Base-by-base conservation (phyloP, 345 rosid species). In the Pistacia vera region DNA sequence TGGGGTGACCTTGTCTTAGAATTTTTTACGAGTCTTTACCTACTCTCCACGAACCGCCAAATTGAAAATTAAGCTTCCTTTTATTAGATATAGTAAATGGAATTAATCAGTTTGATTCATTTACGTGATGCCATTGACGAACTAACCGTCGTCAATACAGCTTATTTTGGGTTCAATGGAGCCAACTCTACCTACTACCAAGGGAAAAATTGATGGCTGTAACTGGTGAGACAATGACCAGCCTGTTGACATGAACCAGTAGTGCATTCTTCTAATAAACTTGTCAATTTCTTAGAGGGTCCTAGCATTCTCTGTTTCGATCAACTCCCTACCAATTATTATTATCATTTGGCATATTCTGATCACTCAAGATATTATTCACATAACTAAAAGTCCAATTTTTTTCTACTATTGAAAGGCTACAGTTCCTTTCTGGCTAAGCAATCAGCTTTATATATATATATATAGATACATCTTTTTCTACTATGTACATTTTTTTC, bases 161-260 rank as follows among this genome's bases (percentile, higher is more conserved):
- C 51, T 18, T 2, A 35, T 54, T 56, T 57, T 59, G 16, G 65
- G 38, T 44, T 70, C 51, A 33, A 48, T 61, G 36, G 3, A 61
- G 48, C 68, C 33, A 62, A 48, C 76, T 33, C 35, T 51, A 73
- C 49, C 76, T 49, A 62, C 68, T 55, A 58, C 10, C 44, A 18
- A 25, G 11, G 44, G 75, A 33, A n/a, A 11, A 11, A 48, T 1
- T 4, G 3, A 18, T 11, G 52, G 18, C 35, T 35, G 69, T 35
- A 51, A 51, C 69, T 12, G 70, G 70, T 73, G 36, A 73, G 70
- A 73, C 60, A 73, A 51, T 6, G 70, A 73, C 70, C 28, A 14
- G 64, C 68, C 48, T 46, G 18, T 49, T 6, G 33, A 44, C 56
- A 20, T 46, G 38, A 61, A 28, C 30, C 58, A 65, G 35, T n/a